phyloP scores from a whole-genome alignment of 257 asterid genomes.

The Fraxinus pennsylvanica region DNA sequence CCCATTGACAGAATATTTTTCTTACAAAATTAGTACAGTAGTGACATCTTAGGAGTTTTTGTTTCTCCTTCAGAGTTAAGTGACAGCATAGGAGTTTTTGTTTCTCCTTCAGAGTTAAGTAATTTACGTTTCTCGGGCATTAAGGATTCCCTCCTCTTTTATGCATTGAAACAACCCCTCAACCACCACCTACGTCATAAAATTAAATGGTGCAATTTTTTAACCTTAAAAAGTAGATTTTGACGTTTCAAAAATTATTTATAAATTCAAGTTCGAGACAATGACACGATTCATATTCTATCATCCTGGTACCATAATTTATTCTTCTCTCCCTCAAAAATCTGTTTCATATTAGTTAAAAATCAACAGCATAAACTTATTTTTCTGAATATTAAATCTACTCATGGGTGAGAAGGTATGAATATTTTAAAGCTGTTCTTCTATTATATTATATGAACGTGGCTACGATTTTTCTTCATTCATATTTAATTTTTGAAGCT shows the following conservation, averaged over 20 bases:
- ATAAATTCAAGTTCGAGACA: no score
- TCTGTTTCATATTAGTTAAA: not conserved
- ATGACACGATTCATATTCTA: no score
- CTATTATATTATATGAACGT: no score
- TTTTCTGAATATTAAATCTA: not conserved
- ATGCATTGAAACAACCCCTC: not conserved
- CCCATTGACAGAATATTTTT: not conserved
- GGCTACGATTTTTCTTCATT: no score
- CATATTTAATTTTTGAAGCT: not conserved
- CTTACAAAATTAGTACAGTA: not conserved
- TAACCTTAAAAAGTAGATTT: no score
- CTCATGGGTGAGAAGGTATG: not conserved
- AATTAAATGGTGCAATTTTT: not conserved
- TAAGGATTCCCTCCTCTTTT: conserved; percentile 12
- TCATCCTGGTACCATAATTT: no score
- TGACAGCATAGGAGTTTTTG: not conserved
- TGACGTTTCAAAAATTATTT: no score
- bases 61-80: no score
- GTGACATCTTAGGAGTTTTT: no score
- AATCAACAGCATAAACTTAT: no score
- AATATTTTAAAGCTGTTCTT: no score
- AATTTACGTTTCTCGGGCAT: conserved; percentile 14
- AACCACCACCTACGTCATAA: not conserved
- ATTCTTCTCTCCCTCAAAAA: not conserved
- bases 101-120: no score